Evolutionary conservation across 345 rosid species (phyloP), one percentile per base, ranked within the genome.

Genomic region (Isatis tinctoria): DNA sequence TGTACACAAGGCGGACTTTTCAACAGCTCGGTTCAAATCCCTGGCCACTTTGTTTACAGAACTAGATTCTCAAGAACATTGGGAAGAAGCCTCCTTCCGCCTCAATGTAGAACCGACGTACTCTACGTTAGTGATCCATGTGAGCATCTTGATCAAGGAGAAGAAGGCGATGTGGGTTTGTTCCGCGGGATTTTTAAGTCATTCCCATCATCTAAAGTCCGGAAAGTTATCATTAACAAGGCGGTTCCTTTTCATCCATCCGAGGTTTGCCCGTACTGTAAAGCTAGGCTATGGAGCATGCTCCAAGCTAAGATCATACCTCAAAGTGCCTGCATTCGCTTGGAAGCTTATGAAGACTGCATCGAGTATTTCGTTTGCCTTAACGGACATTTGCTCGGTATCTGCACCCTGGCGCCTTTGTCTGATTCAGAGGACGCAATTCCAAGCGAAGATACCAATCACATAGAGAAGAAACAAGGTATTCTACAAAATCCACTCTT

Each of bases 91-190:
- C 92, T 95, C 73, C 94, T 95, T 69, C 80, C 94, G 72, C 96
- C 98, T 58, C 99, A 86, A 27, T 95, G 99, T 83, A 85, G 92
- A 79, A 85, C 90, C 6, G 99, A 95, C 72, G 84, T 95, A 39
- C 81, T 95, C 44, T 92, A 95, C 48, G 98, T 95, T 2, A 92
- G 96, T 52, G 99, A 95, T 83, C 97, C 99, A 22, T 95, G 99
- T 28, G 99, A 95, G 75, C 99, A 95, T 85, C 92, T 92, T 59
- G 98, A 92, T 77, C 98, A 90, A 82, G 97, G 99, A 67, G 98
- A 95, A 65, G 99, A 95, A 65, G 99, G 98, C 1, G 99, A 95
- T 26, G 83, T 95, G 18, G 99, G 98, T 35, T 90, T 95, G 78
- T 95, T 95, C 74, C 89, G 98, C 6, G 99, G 99, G 62, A 80